Evolutionary conservation across 768 basidiomycete genomes (phyloP), one percentile per base, ranked within the genome.

Genomic region (Russula lepida): DNA sequence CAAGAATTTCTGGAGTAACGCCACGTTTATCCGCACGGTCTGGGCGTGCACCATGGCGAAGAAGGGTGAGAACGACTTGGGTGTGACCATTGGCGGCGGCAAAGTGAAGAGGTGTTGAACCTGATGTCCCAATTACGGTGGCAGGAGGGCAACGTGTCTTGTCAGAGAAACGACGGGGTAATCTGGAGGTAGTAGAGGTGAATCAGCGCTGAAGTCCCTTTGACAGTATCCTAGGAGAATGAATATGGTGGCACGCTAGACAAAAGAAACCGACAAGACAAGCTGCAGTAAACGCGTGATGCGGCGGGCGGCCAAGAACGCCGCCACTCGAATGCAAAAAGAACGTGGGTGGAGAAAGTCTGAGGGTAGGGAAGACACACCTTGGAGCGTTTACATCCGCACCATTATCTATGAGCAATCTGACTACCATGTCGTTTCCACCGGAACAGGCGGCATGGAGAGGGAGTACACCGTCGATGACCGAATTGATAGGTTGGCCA

Each of bases 371-470:
- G 33, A 28, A 52, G n/a, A 71, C 81, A 62, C 56, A 90, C 89
- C 95, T 84, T 56, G 92, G 88, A 4, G 94, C 94, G 74, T 98
- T 98, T 32, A 98, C 95, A 71, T 99, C 97, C n/a, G 97, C 97
- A 23, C 97, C 95, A 60, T 85, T 78, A 63, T 97, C 92, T 69
- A 99, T 88, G 49, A 99, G 76, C 65, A 95, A 79, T 68, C 84
- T 82, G 43, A 98, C 93, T 47, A 98, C 89, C 59, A 85, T 81
- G 58, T 89, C 90, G 69, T 84, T 90, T 2, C 97, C 97, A 25
- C 92, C 92, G 0, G 92, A 89, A 67, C 85, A 90, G 2, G 95
- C 97, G 4, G 93, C 95, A 70, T 99, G 97, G 9, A 99, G 79
- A 3, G 97, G 95, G n/a, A 97, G 84, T 3, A 99, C 89, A 37